Conservation (phyloP, 2,329 filamentous ascomycete species). For the Cladosporium velox region DNA sequence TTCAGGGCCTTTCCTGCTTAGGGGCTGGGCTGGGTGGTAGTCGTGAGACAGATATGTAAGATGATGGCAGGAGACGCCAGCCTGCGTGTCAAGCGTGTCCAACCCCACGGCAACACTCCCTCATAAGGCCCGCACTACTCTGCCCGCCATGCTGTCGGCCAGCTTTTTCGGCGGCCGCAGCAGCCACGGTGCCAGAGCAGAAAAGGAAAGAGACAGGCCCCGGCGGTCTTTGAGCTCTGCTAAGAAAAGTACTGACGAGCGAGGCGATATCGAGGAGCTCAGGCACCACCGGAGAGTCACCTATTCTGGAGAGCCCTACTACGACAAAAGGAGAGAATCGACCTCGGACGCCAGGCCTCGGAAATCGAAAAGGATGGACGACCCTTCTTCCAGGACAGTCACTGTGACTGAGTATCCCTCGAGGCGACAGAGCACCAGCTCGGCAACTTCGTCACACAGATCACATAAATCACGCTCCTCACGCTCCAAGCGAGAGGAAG, state of each 20-base stretch:
- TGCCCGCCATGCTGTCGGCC: conserved; percentile 25
- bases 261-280: conserved; percentile 45
- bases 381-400: conserved; percentile 19
- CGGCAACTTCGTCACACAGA: conserved; percentile 10
- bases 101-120: conserved; percentile 14
- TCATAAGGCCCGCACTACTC: conserved; percentile 4
- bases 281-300: conserved; percentile 40
- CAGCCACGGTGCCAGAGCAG: conserved; percentile 22
- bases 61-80: conserved; percentile 16
- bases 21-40: conserved; percentile 3
- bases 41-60: conserved; percentile 6
- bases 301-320: conserved; percentile 39
- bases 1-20: conserved; percentile 3
- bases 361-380: conserved; percentile 14
- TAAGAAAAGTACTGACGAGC: conserved; percentile 24
- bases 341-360: neutral
- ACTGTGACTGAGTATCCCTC: conserved; percentile 21
- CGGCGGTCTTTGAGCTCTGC: conserved; percentile 24
- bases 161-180: conserved; percentile 28
- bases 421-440: conserved; percentile 16
- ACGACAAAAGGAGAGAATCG: conserved; percentile 15
- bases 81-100: conserved; percentile 11
- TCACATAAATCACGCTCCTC: conserved; percentile 19
- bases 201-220: conserved; percentile 21
- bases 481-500: conserved; percentile 11